These are phyloP conservation scores for Herpetomonas tarakana DNA, from an alignment of 208 protist genomes.

Conservation along the genomic window DNA sequence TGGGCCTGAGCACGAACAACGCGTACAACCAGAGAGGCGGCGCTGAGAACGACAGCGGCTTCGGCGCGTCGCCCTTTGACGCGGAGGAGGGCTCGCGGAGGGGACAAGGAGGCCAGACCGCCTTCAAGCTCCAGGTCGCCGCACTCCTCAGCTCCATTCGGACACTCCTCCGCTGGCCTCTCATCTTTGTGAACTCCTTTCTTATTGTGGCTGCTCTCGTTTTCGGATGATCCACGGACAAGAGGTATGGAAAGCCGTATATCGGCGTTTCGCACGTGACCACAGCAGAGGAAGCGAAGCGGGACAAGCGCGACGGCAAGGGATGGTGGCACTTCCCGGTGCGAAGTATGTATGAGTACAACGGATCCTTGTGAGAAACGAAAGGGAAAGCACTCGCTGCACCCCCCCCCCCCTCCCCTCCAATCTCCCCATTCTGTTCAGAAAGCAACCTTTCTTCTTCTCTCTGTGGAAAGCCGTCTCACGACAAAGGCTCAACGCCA, in stretches of 20 bases:
- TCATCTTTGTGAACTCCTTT: conserved; percentile 72
- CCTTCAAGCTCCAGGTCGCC: conserved; percentile 45
- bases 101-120: conserved; percentile 4
- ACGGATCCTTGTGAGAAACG: too few species aligned
- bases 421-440: too few species aligned
- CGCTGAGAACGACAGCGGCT: conserved; percentile 10
- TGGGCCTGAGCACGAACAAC: conserved; percentile 49
- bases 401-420: too few species aligned
- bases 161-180: conserved; percentile 69
- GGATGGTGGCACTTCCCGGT: too few species aligned
- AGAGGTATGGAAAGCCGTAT: neutral
- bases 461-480: too few species aligned
- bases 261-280: too few species aligned
- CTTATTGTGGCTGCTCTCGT: conserved; percentile 68
- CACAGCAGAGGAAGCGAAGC: too few species aligned
- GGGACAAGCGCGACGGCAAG: too few species aligned
- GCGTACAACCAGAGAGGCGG: conserved; percentile 11
- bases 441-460: too few species aligned
- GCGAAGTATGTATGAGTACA: too few species aligned
- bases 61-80: conserved; percentile 17
- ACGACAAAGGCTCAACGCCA: too few species aligned
- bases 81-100: neutral
- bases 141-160: conserved; percentile 70
- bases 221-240: conserved; percentile 41
- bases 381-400: too few species aligned